A percentile compares a stretch with the other conserved stretches of the same genome.
These are phyloP conservation scores for Cryphonectria carpinicola DNA, from an alignment of 2,329 filamentous ascomycete genomes.

Conservation along the genomic window DNA sequence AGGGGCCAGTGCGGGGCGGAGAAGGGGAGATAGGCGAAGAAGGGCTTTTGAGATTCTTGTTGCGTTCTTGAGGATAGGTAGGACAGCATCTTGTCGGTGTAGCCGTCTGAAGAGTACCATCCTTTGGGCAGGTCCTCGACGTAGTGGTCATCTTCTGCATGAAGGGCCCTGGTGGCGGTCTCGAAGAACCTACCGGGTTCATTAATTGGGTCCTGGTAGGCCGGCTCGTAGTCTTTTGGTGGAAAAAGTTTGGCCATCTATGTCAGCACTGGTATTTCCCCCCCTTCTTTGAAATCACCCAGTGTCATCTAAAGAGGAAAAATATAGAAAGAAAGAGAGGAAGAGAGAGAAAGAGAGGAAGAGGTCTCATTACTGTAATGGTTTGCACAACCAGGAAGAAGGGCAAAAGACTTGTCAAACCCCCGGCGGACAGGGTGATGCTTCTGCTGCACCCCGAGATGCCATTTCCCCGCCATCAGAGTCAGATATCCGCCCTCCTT, in stretches of 20 bases:
- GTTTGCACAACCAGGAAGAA: constrained; percentile 63
- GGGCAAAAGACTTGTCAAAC: constrained; percentile 62
- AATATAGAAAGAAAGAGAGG: not conserved
- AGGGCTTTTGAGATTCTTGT: constrained; percentile 44
- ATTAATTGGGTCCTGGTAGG: constrained; percentile 41
- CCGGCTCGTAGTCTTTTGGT: constrained; percentile 51
- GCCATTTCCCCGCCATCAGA: constrained; percentile 40
- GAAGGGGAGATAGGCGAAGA: constrained; percentile 65
- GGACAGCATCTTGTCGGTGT: constrained; percentile 53
- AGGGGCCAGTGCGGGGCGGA: constrained; percentile 67
- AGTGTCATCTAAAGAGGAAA: not conserved
- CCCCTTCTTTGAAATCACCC: not conserved
- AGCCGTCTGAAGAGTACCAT: constrained; percentile 58
- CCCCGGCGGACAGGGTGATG: constrained; percentile 59
- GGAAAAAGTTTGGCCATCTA: not conserved
- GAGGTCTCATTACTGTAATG: constrained; percentile 45
- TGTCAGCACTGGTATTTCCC: not conserved
- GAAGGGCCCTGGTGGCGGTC: constrained; percentile 43
- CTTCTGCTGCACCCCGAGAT: constrained; percentile 56
- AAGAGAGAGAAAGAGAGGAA: no score
- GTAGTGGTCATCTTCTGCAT: constrained; percentile 42
- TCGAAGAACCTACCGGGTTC: constrained; percentile 42
- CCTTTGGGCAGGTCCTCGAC: constrained; percentile 49
- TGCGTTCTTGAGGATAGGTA: constrained; percentile 46
- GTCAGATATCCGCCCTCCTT: constrained; percentile 41